Base-by-base conservation (phyloP, 495 filamentous ascomycete genomes). In the Xeromyces bisporus region DNA sequence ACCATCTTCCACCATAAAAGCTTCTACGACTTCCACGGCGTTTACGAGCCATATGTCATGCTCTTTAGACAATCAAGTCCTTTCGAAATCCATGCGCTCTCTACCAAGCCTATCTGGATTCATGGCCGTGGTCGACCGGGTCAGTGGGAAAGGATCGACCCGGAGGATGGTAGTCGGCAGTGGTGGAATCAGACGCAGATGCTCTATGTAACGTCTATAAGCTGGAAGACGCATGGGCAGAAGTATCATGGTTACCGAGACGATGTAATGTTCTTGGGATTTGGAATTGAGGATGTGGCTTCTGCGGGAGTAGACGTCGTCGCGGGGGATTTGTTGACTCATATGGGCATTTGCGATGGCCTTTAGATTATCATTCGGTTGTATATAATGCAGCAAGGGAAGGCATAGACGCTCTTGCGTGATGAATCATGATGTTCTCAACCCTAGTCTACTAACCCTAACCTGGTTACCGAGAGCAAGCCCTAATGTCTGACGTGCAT, bases 41-140 rank as follows among this genome's bases (percentile, higher is more conserved):
- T 60, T 20, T 69, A 70, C 37, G 66, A 71, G 46, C 67, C 66
- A 0, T 70, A 68, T 33, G 55, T 59, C 15, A 50, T 70, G 41
- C 47, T 64, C 4, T 66, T 66, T 34, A 41, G 43, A 8, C 55
- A 53, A 23, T 38, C 37, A 1, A 40, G 55, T 1, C 67, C 67
- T 4, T 71, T 64, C 29, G 55, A 56, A 17, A 25, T 71, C 2
- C 47, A 63, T 38, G 62, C 47, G 6, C 44, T 71, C 7, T 69
- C 66, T 3, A 39, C 35, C 28, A 55, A 58, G 41, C 65, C 66
- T 5, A 20, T 68, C 1, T 70, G 66, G 66, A 67, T 70, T 20
- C 39, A 50, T 20, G 67, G 66, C 3, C 44, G 64, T 5, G 37
- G 35, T 4, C 10, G 9, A 24, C 16, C 29, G 18, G 20, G 23